Evolutionary conservation across 2,329 filamentous ascomycete genomes (phyloP).

Genomic region (Apiospora hydei): DNA sequence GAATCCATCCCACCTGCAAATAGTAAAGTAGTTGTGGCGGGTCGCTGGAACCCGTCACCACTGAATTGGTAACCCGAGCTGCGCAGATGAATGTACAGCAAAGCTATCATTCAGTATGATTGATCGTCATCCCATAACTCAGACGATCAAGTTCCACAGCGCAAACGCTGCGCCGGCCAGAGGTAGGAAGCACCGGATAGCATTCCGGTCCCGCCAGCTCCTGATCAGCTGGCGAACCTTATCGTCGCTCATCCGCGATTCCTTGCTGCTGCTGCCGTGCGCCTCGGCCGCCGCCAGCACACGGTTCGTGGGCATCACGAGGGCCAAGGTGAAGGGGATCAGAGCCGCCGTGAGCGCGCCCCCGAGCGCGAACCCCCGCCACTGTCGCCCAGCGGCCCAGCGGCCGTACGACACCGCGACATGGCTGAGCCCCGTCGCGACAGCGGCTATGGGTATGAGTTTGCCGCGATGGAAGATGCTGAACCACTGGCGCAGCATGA

Average conservation of each 20-base stretch:
- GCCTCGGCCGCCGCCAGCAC: constrained; percentile 30
- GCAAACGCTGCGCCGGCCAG: constrained; percentile 40
- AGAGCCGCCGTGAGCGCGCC: constrained; percentile 31
- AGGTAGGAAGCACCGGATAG: constrained; percentile 36
- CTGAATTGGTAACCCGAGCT: not conserved
- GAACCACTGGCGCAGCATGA: constrained; percentile 36
- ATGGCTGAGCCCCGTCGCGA: constrained; percentile 34
- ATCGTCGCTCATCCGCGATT: constrained; percentile 33
- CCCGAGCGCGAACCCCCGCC: constrained; percentile 36
- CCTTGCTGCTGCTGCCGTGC: constrained; percentile 25
- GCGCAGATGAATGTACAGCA: not conserved
- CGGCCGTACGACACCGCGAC: constrained; percentile 31
- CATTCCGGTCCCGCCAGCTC: constrained; percentile 40
- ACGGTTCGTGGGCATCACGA: constrained; percentile 33
- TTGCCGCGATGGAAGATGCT: constrained; percentile 33
- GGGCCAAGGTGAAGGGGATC: constrained; percentile 34
- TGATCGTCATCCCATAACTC: constrained; percentile 16
- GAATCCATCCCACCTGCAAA: not conserved
- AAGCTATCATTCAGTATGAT: not conserved
- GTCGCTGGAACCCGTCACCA: not conserved
- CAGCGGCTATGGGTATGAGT: constrained; percentile 29
- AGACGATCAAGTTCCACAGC: constrained; percentile 38
- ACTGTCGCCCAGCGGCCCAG: constrained; percentile 32
- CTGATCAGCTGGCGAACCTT: constrained; percentile 36
- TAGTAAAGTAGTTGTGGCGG: not conserved